A percentile compares a stretch with the other conserved stretches of the same genome.
phyloP scores from a whole-genome alignment of 1,139 yeast species.

The Diutina pseudorugosa region DNA sequence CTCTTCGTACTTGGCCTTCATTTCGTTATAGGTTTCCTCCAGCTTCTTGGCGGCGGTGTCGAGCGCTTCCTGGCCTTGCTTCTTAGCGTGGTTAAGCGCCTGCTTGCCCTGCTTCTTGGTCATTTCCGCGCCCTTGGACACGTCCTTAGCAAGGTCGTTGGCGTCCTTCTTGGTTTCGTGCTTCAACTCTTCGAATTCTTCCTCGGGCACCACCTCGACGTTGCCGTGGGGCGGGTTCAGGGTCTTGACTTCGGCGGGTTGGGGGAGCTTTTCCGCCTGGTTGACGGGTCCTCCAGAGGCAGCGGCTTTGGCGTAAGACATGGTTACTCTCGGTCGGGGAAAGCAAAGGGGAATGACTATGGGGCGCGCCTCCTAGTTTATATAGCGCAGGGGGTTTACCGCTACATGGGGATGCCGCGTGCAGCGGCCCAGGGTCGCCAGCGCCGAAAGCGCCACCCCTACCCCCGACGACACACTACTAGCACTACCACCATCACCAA shows the following conservation, averaged over 20 bases:
- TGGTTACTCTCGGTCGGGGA: constrained; percentile 2
- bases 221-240: constrained; percentile 12
- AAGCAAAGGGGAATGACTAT: constrained; percentile 5
- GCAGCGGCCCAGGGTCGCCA: not conserved
- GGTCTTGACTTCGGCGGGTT: constrained; percentile 15
- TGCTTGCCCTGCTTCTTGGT: constrained; percentile 15
- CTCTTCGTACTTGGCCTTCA: constrained; percentile 30
- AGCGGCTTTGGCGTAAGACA: constrained; percentile 28
- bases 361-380: constrained; percentile 8
- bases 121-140: constrained; percentile 7
- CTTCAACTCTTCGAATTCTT: constrained; percentile 19
- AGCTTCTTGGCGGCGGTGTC: constrained; percentile 23
- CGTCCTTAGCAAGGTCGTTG: not conserved
- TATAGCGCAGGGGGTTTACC: constrained; percentile 6
- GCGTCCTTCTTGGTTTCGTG: constrained; percentile 11
- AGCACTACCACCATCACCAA: no score
- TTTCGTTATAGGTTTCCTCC: constrained; percentile 24
- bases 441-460: no score
- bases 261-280: constrained; percentile 14
- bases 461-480: no score
- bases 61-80: constrained; percentile 25
- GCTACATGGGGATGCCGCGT: not conserved
- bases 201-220: constrained; percentile 16
- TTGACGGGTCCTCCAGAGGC: constrained; percentile 23
- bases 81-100: constrained; percentile 32